Base-by-base conservation (phyloP, 2,329 filamentous ascomycete species). In the Pyricularia sp. region DNA sequence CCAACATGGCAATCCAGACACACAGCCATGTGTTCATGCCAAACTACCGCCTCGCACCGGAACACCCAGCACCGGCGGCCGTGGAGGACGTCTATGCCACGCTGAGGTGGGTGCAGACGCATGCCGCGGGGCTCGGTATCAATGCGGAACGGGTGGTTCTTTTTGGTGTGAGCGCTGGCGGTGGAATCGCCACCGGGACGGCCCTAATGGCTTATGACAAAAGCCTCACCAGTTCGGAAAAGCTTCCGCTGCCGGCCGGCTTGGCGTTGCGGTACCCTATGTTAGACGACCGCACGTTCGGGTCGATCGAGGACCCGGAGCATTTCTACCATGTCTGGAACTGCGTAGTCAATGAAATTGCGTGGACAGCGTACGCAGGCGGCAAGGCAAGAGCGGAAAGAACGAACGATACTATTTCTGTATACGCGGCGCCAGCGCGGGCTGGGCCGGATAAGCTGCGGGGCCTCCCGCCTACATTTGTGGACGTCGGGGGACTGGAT, bases 41-140 rank as follows among this genome's bases (percentile, higher is more conserved):
- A 1, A 81, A 82, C 36, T 86, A 86, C 73, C 76, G 82, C 0
- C 77, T 85, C 17, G 82, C 82, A 1, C 84, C 84, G 0, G 83
- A 85, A 70, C 75, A 81, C 67, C 77, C 77, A 10, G 84, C 81
- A 69, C 83, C 84, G 0, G 75, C 72, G 5, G 78, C 79, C 2
- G 74, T 84, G 3, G 74, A 83, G 63, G 84, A 86, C 73, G 67
- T 69, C n/a, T 75, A 73, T 42, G 64, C 73, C 7, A 74, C 71
- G 2, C 67, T 78, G 28, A 26, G 68, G 26, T 79, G 77, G 73
- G 78, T 80, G 69, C 80, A 81, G 5, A 30, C 33, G 9, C 69
- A 73, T 72, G 72, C 73, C 1, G 64, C 58, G 42, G 69, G 70
- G 58, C 68, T 73, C 4, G 69, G 69, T 42, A 66, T 78, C 64